These are phyloP conservation scores for Hanseniaspora valbyensis DNA, from an alignment of 805 yeast species.

Conservation along the genomic window DNA sequence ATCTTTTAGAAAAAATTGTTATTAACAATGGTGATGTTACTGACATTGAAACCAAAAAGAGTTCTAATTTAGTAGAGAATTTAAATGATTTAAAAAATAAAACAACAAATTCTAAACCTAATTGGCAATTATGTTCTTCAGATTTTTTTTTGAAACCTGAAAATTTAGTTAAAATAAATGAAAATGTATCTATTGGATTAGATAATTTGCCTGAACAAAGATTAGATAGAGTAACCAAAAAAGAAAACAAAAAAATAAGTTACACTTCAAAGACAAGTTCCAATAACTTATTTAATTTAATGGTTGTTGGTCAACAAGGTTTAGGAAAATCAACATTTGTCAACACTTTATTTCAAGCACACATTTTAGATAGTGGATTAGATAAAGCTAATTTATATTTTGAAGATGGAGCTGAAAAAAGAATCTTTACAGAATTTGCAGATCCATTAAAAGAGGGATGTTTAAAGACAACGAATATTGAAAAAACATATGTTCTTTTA, in stretches of 20 bases:
- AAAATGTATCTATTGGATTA: conserved; percentile 21
- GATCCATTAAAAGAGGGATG: conserved; percentile 50
- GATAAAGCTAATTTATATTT: conserved; percentile 29
- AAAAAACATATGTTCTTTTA: conserved; percentile 38
- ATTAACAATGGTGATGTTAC: too few species aligned
- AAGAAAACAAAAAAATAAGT: conserved; percentile 19
- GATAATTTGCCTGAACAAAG: conserved; percentile 25
- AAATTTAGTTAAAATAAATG: background rate
- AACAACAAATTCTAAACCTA: too few species aligned
- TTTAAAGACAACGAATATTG: conserved; percentile 28
- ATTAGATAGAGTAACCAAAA: conserved; percentile 10
- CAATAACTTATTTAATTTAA: conserved; percentile 48
- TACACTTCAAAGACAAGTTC: conserved; percentile 7
- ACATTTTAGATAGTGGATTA: conserved; percentile 29
- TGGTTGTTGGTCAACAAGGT: conserved; percentile 82
- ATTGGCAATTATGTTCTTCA: too few species aligned
- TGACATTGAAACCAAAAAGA: too few species aligned
- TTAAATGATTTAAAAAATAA: too few species aligned
- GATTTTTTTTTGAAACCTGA: background rate
- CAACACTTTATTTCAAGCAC: conserved; percentile 62
- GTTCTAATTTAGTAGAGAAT: too few species aligned
- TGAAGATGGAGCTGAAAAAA: conserved; percentile 28
- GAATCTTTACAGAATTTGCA: conserved; percentile 29
- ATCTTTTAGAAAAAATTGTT: too few species aligned
- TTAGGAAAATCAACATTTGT: conserved; percentile 73